These are phyloP conservation scores for Brassica incana DNA, from an alignment of 345 rosid species.

Conservation along the genomic window DNA sequence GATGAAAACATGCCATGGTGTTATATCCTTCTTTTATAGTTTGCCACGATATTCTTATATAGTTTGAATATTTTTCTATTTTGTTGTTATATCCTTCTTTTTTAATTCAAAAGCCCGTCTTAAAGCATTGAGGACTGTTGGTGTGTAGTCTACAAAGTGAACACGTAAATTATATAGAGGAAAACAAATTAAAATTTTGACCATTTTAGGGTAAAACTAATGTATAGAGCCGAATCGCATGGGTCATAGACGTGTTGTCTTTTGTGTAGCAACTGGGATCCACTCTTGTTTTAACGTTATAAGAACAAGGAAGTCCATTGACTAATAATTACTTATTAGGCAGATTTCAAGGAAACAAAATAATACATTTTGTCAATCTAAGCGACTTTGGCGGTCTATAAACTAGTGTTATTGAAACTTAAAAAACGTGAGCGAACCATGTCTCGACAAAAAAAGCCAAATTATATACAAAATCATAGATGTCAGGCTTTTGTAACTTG, in stretches of 20 bases:
- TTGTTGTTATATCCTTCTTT: not conserved
- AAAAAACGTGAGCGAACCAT: not conserved
- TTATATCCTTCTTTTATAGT: too few species aligned
- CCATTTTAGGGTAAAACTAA: conserved; percentile 5
- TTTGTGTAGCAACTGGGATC: conserved; percentile 31
- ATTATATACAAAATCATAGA: not conserved
- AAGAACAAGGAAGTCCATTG: conserved; percentile 4
- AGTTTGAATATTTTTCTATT: not conserved
- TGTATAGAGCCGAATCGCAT: conserved; percentile 16
- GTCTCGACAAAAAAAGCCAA: not conserved
- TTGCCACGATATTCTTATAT: not conserved
- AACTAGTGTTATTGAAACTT: not conserved
- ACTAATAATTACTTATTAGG: conserved; percentile 5
- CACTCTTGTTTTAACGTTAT: conserved; percentile 25
- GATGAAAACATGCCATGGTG: too few species aligned
- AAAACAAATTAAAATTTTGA: not conserved
- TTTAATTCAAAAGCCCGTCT: not conserved
- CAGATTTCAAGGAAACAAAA: not conserved
- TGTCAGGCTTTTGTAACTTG: not conserved
- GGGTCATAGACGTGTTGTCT: conserved; percentile 28
- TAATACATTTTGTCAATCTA: not conserved
- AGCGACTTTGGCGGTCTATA: not conserved
- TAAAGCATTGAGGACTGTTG: not conserved
- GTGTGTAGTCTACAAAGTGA: not conserved
- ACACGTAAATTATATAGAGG: not conserved